Evolutionary conservation across 2,329 filamentous ascomycete species (phyloP).

Genomic region (Apiospora kogelbergensis): DNA sequence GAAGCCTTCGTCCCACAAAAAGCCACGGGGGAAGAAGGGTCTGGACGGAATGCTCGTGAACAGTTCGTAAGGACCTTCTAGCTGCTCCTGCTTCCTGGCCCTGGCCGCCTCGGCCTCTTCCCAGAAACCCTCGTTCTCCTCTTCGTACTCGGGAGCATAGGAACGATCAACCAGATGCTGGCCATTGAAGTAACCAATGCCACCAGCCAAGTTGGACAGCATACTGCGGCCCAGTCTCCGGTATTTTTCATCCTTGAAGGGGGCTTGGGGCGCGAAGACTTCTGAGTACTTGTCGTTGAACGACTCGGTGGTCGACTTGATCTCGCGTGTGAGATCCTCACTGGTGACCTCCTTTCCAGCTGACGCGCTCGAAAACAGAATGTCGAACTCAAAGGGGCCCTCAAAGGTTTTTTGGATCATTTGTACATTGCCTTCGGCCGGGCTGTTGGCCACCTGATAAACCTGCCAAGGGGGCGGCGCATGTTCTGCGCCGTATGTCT

Average conservation of each 20-base stretch:
- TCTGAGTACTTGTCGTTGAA: constrained; percentile 76
- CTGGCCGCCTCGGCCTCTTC: constrained; percentile 83
- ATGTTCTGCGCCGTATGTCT: constrained; percentile 54
- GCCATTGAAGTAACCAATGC: constrained; percentile 94
- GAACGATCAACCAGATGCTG: constrained; percentile 87
- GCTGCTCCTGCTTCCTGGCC: constrained; percentile 62
- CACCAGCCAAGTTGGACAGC: constrained; percentile 91
- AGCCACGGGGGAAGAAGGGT: constrained; percentile 94
- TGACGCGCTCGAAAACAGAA: constrained; percentile 83
- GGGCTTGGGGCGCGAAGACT: constrained; percentile 70
- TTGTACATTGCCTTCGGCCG: constrained; percentile 76
- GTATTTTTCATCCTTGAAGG: constrained; percentile 74
- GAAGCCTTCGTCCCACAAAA: constrained; percentile 98
- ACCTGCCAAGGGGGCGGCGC: constrained; percentile 82
- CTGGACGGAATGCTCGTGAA: constrained; percentile 90
- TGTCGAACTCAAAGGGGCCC: constrained; percentile 88
- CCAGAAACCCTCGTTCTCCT: constrained; percentile 95
- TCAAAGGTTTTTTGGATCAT: constrained; percentile 89
- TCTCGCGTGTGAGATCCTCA: constrained; percentile 68
- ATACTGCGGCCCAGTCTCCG: constrained; percentile 81
- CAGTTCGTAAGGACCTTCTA: constrained; percentile 83
- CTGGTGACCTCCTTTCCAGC: constrained; percentile 54
- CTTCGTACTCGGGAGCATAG: constrained; percentile 88
- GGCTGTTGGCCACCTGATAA: constrained; percentile 73
- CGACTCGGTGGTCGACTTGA: constrained; percentile 62